Conservation (phyloP, 805 yeast species). For the Hemisphaericaspora nanyangensis region DNA sequence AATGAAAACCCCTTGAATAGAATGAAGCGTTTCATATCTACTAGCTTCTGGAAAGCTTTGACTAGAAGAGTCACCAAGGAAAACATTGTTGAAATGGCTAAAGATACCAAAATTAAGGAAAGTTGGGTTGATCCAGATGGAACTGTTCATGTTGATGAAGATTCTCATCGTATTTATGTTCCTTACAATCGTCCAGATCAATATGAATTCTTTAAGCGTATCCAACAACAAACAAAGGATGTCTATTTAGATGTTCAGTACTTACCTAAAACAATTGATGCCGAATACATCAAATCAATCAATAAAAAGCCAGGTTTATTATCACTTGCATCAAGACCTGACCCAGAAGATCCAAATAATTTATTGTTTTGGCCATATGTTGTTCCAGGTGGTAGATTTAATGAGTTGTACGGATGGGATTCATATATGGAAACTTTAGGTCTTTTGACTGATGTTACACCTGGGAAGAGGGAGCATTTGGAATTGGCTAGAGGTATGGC, state of each 20-base stretch:
- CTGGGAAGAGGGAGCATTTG: slow-evolving; percentile 38
- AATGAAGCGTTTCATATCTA: slow-evolving; percentile 65
- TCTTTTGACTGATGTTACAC: slow-evolving; percentile 52
- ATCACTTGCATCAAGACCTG: slow-evolving; percentile 68
- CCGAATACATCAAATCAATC: slow-evolving; percentile 71
- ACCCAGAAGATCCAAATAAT: slow-evolving; percentile 49
- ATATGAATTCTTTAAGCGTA: slow-evolving; percentile 58
- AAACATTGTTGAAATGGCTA: slow-evolving; percentile 65
- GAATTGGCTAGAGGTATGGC: slow-evolving; percentile 87
- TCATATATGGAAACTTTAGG: slow-evolving; percentile 91
- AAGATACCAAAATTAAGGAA: slow-evolving; percentile 70
- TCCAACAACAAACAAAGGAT: slow-evolving; percentile 53
- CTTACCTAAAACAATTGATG: slow-evolving; percentile 70
- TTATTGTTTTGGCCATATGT: slow-evolving; percentile 76
- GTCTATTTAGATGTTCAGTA: slow-evolving; percentile 67
- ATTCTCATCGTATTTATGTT: slow-evolving; percentile 72
- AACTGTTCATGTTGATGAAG: slow-evolving; percentile 33
- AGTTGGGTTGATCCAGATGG: slow-evolving; percentile 36
- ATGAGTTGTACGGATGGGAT: slow-evolving; percentile 98
- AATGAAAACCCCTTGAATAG: slow-evolving; percentile 86
- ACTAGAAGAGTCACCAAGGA: slow-evolving; percentile 66
- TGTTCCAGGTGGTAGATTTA: slow-evolving; percentile 97
- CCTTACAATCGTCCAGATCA: slow-evolving; percentile 71
- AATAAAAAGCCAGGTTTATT: slow-evolving; percentile 83
- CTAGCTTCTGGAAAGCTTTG: slow-evolving; percentile 75